Base-by-base conservation (phyloP, 2,329 filamentous ascomycete species). In the Diaporthe velutina region DNA sequence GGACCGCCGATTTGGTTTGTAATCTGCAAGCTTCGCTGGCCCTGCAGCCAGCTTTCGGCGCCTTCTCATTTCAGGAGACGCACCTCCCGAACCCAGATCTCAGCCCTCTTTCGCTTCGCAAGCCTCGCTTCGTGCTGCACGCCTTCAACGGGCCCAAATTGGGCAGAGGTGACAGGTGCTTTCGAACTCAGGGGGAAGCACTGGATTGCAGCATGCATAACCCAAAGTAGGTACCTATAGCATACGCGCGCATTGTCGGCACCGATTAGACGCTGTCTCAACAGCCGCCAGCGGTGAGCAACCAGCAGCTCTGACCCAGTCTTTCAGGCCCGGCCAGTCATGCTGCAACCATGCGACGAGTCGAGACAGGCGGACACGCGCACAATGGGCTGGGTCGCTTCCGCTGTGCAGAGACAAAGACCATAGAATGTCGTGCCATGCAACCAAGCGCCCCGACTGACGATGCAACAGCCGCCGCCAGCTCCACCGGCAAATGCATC, bases 251-350 rank as follows among this genome's bases (percentile, higher is more conserved):
- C 52, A 42, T 30, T 61, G 58, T 19, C 33, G 33, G 30, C 30
- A 54, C 52, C 7, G 22, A 42, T 60, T 71, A 72, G 72, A 64
- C 74, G 74, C 74, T 61, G 74, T 74, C 73, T 76, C 73, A 72
- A 74, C 72, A 76, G 74, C 74, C 74, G 74, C 74, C 64, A 33
- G 64, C 48, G 35, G 50, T 35, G 33, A 73, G 73, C 74, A 57
- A 73, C 70, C 48, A 40, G 64, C 48, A 50, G 58, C 35, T 50
- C 38, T 54, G 67, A 35, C 40, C 67, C 67, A 55, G 66, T 70
- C 57, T 45, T 72, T 45, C 25, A 28, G 25, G 42, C 19, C 68
- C 25, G 70, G 70, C 35, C 66, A 40, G 19, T 48, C 22, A 30
- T 58, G 54, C 54, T 72, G 73, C 68, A 72, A 35, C 72, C 74